Conservation (phyloP, 106 monocot genomes). For the Phalaenopsis equestris region DNA sequence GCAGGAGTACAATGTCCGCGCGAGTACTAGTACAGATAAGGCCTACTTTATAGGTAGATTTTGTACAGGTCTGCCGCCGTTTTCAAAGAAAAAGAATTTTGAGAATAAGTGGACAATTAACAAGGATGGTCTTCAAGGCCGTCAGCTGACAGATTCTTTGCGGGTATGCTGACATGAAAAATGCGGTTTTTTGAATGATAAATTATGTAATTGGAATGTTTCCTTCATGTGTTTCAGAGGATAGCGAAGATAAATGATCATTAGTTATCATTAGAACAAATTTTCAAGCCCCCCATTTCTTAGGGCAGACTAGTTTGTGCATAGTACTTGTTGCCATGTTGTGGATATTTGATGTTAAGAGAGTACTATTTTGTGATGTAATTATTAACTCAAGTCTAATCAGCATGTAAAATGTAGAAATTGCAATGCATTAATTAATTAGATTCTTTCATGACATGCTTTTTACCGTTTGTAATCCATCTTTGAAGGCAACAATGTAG, state of each 20-base stretch:
- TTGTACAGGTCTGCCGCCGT: constrained; percentile 20
- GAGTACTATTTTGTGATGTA: not conserved
- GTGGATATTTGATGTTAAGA: not conserved
- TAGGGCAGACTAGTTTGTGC: not conserved
- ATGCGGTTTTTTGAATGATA: too few relatives aligned
- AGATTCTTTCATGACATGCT: too few relatives aligned
- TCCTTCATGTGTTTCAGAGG: not conserved
- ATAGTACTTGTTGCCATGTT: not conserved
- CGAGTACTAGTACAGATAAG: constrained; percentile 22
- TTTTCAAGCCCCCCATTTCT: too few relatives aligned
- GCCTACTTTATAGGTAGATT: constrained; percentile 28
- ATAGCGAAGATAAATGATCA: not conserved
- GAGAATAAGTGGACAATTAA: constrained; percentile 32
- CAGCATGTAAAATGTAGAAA: too few relatives aligned
- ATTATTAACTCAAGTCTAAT: not conserved
- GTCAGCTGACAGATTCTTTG: constrained; percentile 21
- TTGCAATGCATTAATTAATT: too few relatives aligned
- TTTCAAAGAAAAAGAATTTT: constrained; percentile 27
- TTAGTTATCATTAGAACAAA: not conserved
- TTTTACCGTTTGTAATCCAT: too few relatives aligned
- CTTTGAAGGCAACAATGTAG: too few relatives aligned
- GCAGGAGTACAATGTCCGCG: constrained; percentile 28
- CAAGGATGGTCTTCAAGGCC: constrained; percentile 24
- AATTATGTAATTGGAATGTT: too few relatives aligned
- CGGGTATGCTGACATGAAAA: constrained; percentile 5